Percentiles rank a stretch among this genome's conserved stretches.
Evolutionary conservation across 2,329 filamentous ascomycete species (phyloP).

Genomic region (Colletotrichum siamense): DNA sequence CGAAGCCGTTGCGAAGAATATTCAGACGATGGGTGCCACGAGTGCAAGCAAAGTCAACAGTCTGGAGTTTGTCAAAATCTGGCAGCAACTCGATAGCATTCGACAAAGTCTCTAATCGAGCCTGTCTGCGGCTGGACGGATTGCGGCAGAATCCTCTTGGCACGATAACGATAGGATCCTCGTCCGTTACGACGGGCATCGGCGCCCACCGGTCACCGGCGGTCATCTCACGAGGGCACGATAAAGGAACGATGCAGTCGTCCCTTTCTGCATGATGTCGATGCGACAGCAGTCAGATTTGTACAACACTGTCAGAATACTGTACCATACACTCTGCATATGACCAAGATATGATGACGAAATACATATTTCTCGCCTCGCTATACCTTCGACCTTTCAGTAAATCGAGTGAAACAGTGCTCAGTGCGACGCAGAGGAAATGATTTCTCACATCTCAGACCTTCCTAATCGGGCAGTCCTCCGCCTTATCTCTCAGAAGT

Average conservation of each 20-base stretch:
- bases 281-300: background rate
- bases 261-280: background rate
- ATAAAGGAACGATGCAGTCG: background rate
- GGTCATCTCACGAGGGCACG: background rate
- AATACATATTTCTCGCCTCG: background rate
- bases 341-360: background rate
- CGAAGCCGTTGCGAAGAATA: constrained; percentile 31
- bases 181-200: background rate
- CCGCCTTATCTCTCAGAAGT: constrained; percentile 11
- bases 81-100: constrained; percentile 22
- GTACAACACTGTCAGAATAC: background rate
- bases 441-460: background rate
- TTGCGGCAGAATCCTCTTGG: background rate
- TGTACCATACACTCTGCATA: background rate
- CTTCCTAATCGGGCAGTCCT: constrained; percentile 10
- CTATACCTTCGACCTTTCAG: background rate
- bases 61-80: constrained; percentile 35
- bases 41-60: constrained; percentile 12
- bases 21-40: background rate
- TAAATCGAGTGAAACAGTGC: background rate
- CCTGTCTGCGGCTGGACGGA: background rate
- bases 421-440: background rate
- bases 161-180: background rate
- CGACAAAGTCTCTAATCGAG: background rate
- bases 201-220: constrained; percentile 1